Percentiles rank a stretch among this genome's conserved stretches.
phyloP scores from a whole-genome alignment of 352 stramenopile species.

The Phytopythium chamaehyphon region DNA sequence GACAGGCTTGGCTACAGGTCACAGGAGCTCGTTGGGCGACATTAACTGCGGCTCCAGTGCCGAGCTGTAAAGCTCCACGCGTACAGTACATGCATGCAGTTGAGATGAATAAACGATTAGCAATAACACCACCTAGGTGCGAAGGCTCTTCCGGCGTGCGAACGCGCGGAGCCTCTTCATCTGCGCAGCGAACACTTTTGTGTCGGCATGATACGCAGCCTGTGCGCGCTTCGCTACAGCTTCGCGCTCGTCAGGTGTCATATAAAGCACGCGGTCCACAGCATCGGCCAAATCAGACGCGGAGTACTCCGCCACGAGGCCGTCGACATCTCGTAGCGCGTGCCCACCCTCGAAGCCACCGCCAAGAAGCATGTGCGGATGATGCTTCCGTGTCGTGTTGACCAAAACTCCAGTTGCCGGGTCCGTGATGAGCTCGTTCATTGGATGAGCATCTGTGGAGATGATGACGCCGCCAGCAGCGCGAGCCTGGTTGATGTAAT shows the following conservation, averaged over 20 bases:
- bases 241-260: constrained; percentile 24
- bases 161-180: constrained; percentile 36
- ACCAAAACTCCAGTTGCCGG: constrained; percentile 14
- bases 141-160: constrained; percentile 4
- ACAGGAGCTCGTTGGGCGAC: too few species aligned
- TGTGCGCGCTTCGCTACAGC: constrained; percentile 18
- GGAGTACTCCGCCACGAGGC: constrained; percentile 18
- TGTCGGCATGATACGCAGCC: constrained; percentile 41
- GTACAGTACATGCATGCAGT: too few species aligned
- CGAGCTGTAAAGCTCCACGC: too few species aligned
- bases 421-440: constrained; percentile 50
- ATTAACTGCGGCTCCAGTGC: too few species aligned
- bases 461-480: constrained; percentile 42
- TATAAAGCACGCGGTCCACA: constrained; percentile 20
- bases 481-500: constrained; percentile 63
- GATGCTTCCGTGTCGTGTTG: constrained; percentile 3
- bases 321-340: constrained; percentile 18
- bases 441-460: constrained; percentile 47
- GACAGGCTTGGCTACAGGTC: too few species aligned
- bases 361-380: constrained; percentile 14
- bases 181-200: constrained; percentile 31
- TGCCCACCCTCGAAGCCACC: constrained; percentile 17
- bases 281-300: constrained; percentile 11
- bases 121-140: too few species aligned
- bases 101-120: too few species aligned